Evolutionary conservation across 495 filamentous ascomycete genomes (phyloP).

Genomic region (Mycothermus thermophilus): DNA sequence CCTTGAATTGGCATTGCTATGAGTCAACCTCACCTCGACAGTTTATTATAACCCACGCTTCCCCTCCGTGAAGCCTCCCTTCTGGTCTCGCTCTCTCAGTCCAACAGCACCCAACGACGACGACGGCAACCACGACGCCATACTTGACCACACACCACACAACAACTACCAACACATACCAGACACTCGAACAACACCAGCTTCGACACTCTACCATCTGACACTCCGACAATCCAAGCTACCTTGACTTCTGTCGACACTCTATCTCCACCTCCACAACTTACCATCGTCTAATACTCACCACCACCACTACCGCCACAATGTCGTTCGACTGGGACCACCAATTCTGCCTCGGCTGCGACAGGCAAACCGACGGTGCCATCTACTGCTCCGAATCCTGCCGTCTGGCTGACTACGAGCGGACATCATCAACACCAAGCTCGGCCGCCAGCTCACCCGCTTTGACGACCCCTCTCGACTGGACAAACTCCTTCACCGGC

Average conservation of each 20-base stretch:
- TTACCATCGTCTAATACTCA: background rate
- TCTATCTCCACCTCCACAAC: slow-evolving; percentile 4
- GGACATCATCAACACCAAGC: slow-evolving; percentile 41
- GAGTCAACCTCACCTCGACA: slow-evolving; percentile 12
- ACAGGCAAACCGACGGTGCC: slow-evolving; percentile 66
- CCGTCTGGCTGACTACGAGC: slow-evolving; percentile 75
- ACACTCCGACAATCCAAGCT: no score
- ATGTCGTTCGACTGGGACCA: slow-evolving; percentile 70
- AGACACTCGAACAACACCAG: background rate
- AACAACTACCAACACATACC: background rate
- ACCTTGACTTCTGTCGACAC: no score
- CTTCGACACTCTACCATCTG: no score
- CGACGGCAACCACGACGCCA: background rate
- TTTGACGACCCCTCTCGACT: slow-evolving; percentile 31
- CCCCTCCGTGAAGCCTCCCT: slow-evolving; percentile 6
- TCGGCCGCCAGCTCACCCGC: slow-evolving; percentile 42
- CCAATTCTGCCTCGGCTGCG: slow-evolving; percentile 91
- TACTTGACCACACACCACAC: no score
- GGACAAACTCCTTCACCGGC: slow-evolving; percentile 24
- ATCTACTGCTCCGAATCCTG: slow-evolving; percentile 92
- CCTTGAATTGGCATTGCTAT: slow-evolving; percentile 11
- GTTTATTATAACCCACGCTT: slow-evolving; percentile 14
- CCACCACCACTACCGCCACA: slow-evolving; percentile 11
- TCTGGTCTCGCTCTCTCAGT: slow-evolving; percentile 6
- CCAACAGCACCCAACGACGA: slow-evolving; percentile 1